phyloP scores from a whole-genome alignment of 2,329 filamentous ascomycete species.

The Phialocephala subalpina region DNA sequence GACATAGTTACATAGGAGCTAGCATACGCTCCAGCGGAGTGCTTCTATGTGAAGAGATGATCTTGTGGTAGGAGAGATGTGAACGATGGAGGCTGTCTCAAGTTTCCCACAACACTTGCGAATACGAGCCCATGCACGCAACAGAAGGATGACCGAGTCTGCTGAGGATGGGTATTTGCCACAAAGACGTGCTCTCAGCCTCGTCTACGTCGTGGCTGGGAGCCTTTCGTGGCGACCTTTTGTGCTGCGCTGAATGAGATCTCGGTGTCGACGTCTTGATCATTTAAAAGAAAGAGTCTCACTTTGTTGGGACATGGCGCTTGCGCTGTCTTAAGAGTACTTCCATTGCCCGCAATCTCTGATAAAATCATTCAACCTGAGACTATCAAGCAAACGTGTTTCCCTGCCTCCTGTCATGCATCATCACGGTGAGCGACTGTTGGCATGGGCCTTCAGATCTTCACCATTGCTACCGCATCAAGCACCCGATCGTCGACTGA shows the following conservation, averaged over 20 bases:
- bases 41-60: not conserved
- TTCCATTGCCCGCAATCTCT: not conserved
- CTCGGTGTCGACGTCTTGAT: constrained; percentile 6
- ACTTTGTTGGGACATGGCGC: not conserved
- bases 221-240: not conserved
- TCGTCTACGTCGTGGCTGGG: not conserved
- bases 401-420: too few relatives aligned
- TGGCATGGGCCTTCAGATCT: constrained; percentile 10
- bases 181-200: not conserved
- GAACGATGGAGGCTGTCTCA: too few relatives aligned
- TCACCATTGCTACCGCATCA: constrained; percentile 9
- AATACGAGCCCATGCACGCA: too few relatives aligned
- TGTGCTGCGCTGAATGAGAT: constrained; percentile 3
- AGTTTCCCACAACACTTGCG: too few relatives aligned
- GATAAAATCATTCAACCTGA: not conserved
- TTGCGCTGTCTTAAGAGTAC: not conserved
- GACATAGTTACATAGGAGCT: not conserved
- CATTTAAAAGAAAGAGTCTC: not conserved
- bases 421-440: constrained; percentile 1
- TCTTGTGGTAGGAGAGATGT: not conserved
- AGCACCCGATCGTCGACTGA: constrained; percentile 6
- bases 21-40: not conserved
- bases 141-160: not conserved
- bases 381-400: not conserved
- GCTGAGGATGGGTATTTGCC: not conserved